phyloP scores from a whole-genome alignment of 257 asterid genomes.

The Penstemon eatonii region DNA sequence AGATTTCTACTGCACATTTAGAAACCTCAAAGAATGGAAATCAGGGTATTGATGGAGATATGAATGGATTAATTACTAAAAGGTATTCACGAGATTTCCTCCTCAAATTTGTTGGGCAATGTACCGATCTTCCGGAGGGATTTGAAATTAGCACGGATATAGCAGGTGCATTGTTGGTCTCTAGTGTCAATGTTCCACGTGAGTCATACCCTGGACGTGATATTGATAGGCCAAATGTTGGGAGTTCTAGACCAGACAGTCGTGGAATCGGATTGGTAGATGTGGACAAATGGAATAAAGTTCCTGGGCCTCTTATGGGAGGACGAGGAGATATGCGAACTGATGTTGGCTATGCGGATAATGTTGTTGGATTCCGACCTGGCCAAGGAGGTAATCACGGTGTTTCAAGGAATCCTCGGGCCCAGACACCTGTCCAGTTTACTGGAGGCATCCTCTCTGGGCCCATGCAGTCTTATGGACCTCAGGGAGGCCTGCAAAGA shows the following conservation, averaged over 20 bases:
- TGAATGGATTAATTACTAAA: conserved; percentile 45
- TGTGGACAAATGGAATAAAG: conserved; percentile 55
- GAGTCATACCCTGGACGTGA: conserved; percentile 55
- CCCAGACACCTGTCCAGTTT: conserved; percentile 51
- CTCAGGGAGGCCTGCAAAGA: conserved; percentile 60
- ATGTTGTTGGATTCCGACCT: conserved; percentile 51
- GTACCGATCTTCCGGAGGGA: conserved; percentile 62
- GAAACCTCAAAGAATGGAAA: conserved; percentile 43
- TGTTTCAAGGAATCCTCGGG: conserved; percentile 61
- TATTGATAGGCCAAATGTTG: conserved; percentile 46
- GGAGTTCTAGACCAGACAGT: conserved; percentile 56
- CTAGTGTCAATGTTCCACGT: conserved; percentile 34
- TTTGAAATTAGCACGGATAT: conserved; percentile 51
- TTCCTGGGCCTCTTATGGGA: conserved; percentile 48
- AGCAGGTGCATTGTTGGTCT: conserved; percentile 43
- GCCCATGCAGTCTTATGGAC: conserved; percentile 64
- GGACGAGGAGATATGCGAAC: conserved; percentile 58
- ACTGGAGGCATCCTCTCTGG: conserved; percentile 63
- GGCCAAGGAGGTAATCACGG: conserved; percentile 65
- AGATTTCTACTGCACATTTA: conserved; percentile 53
- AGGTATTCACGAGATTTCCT: conserved; percentile 86
- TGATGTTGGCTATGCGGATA: conserved; percentile 45
- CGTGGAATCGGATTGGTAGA: conserved; percentile 56
- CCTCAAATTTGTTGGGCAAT: conserved; percentile 69
- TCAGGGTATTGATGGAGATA: conserved; percentile 42